A percentile compares a stretch with the other conserved stretches of the same genome.
Conservation (phyloP, 495 filamentous ascomycete genomes). For the Saxophila tyrrhenica region DNA sequence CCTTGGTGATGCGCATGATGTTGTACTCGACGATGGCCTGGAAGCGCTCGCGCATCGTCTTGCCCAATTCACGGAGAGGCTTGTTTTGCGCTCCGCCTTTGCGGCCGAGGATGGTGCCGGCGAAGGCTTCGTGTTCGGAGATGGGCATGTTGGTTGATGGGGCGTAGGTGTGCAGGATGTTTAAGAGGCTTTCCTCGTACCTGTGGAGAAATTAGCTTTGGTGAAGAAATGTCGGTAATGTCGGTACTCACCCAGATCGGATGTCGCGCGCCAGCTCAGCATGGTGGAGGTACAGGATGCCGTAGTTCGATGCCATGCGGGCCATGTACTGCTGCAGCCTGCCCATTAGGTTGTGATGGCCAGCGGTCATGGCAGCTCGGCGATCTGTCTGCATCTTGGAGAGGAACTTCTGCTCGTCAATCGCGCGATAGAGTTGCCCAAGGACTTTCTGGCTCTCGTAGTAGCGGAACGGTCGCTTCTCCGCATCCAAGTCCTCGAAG, state of each 20-base stretch:
- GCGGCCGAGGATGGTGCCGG: conserved; percentile 59
- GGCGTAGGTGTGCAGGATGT: conserved; percentile 46
- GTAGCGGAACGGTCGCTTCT: conserved; percentile 34
- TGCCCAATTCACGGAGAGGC: conserved; percentile 52
- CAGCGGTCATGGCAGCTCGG: conserved; percentile 6
- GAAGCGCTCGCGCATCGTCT: conserved; percentile 51
- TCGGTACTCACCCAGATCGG: conserved; percentile 37
- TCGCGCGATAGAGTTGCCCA: conserved; percentile 58
- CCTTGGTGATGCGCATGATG: conserved; percentile 36
- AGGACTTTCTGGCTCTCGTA: conserved; percentile 61
- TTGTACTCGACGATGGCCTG: conserved; percentile 39
- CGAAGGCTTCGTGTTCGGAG: conserved; percentile 65
- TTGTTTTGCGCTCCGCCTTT: conserved; percentile 41
- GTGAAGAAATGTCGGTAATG: neutral
- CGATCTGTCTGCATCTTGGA: conserved; percentile 36
- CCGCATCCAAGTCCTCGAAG: conserved; percentile 25
- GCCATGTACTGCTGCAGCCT: conserved; percentile 37
- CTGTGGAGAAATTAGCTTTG: conserved; percentile 26
- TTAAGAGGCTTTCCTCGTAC: conserved; percentile 52
- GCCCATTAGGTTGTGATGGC: conserved; percentile 31
- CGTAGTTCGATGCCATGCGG: conserved; percentile 29
- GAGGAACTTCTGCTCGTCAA: conserved; percentile 64
- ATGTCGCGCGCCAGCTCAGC: conserved; percentile 37
- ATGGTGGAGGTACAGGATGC: conserved; percentile 31
- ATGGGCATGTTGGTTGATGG: conserved; percentile 46